Evolutionary conservation across 31 red algal species (phyloP), one percentile per base, ranked within the genome.

Genomic region (Endocladia muricata): DNA sequence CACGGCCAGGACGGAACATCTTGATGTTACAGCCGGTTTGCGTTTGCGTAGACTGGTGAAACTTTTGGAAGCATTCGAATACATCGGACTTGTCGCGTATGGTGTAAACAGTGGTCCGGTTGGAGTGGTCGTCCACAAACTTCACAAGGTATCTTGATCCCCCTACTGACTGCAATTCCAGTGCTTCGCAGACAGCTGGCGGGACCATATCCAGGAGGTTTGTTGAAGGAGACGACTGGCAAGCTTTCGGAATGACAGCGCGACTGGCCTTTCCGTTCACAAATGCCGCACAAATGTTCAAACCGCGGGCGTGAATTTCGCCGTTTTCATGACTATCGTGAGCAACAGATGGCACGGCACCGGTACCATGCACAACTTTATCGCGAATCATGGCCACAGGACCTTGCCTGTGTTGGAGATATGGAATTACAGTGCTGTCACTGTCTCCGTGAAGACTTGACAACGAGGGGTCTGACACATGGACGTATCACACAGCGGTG

Each of bases 201-300:
- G 29, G 37, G 1, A 83, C 51, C 4, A 70, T 28, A 28, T 73
- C 79, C 63, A 83, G 40, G 3, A 31, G 36, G 3, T 41, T 0
- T 28, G 35, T 55, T 33, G 55, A 33, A 2, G 35, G 64, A 55
- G 51, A 51, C 55, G 26, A 52, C 6, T 0, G 30, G 52, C 79
- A 33, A 68, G 59, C 49, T 55, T 83, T 60, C 23, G 65, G 79
- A 72, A 68, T 83, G 22, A 40, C 9, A 61, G 79, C 35, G 7
- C 48, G 79, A 19, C 48, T 72, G 15, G 43, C 13, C 36, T 83
- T 83, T 33, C 52, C 79, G 13, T 60, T 1, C 1, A 73, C 3
- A 60, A 25, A 83, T 1, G 66, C 64, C n/a, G 33, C 34, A 72
- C 66, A 83, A 0, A 13, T 37, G 11, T 52, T 30, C 31, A 61